Conservation (phyloP, 345 rosid species). For the Psidium guajava region DNA sequence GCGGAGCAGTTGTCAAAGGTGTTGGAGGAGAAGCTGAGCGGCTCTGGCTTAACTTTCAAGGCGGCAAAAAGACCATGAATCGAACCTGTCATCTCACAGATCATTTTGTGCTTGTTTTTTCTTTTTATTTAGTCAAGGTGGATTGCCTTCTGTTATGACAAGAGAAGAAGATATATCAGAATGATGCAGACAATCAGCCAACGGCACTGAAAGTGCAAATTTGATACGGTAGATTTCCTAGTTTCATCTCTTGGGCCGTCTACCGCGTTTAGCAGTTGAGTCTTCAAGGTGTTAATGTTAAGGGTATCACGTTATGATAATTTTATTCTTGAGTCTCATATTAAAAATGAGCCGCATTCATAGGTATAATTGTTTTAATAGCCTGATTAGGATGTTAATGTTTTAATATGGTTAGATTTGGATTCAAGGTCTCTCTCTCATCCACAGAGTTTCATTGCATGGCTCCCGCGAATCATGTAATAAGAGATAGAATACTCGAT, state of each 20-base stretch:
- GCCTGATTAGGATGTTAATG: background rate
- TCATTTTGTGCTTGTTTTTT: background rate
- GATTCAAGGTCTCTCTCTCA: background rate
- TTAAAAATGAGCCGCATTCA: too few species aligned
- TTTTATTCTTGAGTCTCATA: background rate
- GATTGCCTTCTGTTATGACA: background rate
- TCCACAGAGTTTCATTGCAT: background rate
- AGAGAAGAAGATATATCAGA: background rate
- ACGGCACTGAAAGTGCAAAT: background rate
- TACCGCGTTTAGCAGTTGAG: background rate
- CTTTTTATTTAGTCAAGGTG: background rate
- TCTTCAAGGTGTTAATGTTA: background rate
- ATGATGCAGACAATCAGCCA: background rate
- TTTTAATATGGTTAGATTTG: background rate
- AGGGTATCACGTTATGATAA: background rate
- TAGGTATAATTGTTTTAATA: too few species aligned
- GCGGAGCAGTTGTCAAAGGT: background rate
- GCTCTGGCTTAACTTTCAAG: constrained; percentile 11
- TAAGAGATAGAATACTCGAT: too few species aligned
- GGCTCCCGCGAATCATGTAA: background rate
- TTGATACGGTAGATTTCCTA: background rate
- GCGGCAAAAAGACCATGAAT: background rate
- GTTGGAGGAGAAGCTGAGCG: constrained; percentile 6
- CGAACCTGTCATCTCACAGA: background rate
- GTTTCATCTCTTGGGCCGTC: background rate